phyloP scores from a whole-genome alignment of 2,329 filamentous ascomycete genomes.

The Pyricularia sp. region DNA sequence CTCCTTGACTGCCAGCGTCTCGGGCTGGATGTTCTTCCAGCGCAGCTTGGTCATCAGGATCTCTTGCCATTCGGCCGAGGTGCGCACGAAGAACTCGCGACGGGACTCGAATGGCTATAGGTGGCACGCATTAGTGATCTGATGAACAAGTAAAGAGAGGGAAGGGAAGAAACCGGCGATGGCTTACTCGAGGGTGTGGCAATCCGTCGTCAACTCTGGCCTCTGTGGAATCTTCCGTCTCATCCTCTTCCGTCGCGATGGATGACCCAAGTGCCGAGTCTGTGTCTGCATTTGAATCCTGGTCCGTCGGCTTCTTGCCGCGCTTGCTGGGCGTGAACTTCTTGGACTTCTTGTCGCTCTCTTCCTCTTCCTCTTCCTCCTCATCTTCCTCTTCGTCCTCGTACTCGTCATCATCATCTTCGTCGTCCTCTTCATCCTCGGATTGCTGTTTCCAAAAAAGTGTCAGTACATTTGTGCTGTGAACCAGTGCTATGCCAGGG shows the following conservation, averaged over 20 bases:
- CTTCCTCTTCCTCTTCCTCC: constrained; percentile 37
- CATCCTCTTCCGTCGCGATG: constrained; percentile 29
- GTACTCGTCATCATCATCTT: constrained; percentile 52
- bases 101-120: constrained; percentile 78
- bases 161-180: constrained; percentile 4
- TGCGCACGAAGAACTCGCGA: constrained; percentile 85
- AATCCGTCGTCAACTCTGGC: constrained; percentile 60
- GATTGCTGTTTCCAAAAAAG: constrained; percentile 31
- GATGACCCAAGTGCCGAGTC: constrained; percentile 19
- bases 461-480: constrained; percentile 11
- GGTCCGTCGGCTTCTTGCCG: constrained; percentile 39
- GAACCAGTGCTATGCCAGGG: background rate
- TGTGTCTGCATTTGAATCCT: constrained; percentile 28
- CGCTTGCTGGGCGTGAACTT: constrained; percentile 44
- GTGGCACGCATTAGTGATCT: constrained; percentile 7
- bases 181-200: constrained; percentile 54
- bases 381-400: constrained; percentile 46
- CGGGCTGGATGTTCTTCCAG: constrained; percentile 56
- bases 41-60: constrained; percentile 67
- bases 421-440: constrained; percentile 49
- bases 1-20: constrained; percentile 74
- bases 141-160: background rate
- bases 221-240: constrained; percentile 30
- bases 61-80: constrained; percentile 85
- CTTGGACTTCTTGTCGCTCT: constrained; percentile 28